Evolutionary conservation across 2,329 filamentous ascomycete genomes (phyloP), one percentile per base, ranked within the genome.

Genomic region (Saccharata proteae): DNA sequence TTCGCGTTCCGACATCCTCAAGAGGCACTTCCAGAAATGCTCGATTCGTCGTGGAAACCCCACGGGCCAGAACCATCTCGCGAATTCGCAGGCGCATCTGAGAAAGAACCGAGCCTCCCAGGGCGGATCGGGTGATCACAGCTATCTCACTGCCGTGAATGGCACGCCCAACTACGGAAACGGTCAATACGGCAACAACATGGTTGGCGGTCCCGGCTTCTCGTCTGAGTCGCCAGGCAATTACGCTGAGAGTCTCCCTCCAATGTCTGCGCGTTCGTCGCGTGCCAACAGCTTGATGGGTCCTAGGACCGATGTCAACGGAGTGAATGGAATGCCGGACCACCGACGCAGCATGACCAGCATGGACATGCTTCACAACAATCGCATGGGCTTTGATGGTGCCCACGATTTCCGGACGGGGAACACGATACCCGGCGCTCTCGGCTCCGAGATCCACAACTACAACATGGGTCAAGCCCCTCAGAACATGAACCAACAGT

Each of bases 1-100:
- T 61, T 93, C 84, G 29, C 79, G 90, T 56, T 93, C 85, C 68
- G 90, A 98, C 54, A 96, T 98, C 43, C 65, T 98, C 49, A 98
- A 98, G 69, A 83, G 90, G 43, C 90, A 98, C 63, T 98, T 96
- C 62, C 86, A 94, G 59, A 98, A 98, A 67, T 98, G 90, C 64
- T 94, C 90, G 22, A 84, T 94, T 43, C 78, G 90, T 48, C 79
- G 90, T 53, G 90, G 90, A 36, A 96, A 96, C 61, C 88, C 90
- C 33, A 93, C 85, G 11, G 86, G 86, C 46, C 84, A 84, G 40
- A 93, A 82, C 51, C 90, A 98, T 63, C 61, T 98, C 58, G 92
- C 86, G 45, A 85, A 94, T 60, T 83, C 85, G 20, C 81, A 88
- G 58, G 80, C 82, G 42, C 83, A 92, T 59, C 69, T 90, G 50